phyloP scores from a whole-genome alignment of 2,329 filamentous ascomycete species.

The Herpotrichia juniperi region DNA sequence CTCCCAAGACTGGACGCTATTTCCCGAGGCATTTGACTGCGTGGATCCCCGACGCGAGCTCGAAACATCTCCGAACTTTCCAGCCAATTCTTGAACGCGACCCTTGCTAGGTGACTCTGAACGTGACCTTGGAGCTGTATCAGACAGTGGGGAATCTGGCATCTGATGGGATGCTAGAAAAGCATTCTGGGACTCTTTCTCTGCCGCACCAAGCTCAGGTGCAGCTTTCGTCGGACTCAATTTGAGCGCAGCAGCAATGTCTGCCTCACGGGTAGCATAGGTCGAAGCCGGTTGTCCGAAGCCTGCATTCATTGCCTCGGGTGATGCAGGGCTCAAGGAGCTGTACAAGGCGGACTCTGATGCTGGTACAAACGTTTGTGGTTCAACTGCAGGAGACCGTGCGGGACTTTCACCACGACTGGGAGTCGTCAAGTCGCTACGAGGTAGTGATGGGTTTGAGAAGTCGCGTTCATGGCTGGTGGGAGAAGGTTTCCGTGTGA shows the following conservation, averaged over 20 bases:
- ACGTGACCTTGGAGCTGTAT: slow-evolving; percentile 38
- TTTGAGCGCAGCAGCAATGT: slow-evolving; percentile 39
- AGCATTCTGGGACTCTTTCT: slow-evolving; percentile 39
- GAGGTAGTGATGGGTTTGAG: slow-evolving; percentile 46
- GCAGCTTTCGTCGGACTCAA: slow-evolving; percentile 25
- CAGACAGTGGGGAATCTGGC: slow-evolving; percentile 24
- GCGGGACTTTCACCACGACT: slow-evolving; percentile 66
- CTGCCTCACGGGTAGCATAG: slow-evolving; percentile 44
- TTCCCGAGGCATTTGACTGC: slow-evolving; percentile 49
- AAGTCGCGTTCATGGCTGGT: slow-evolving; percentile 46
- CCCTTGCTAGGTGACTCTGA: slow-evolving; percentile 56
- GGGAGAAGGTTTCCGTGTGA: slow-evolving; percentile 44
- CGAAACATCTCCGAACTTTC: slow-evolving; percentile 55
- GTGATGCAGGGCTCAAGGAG: slow-evolving; percentile 43
- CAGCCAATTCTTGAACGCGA: slow-evolving; percentile 58
- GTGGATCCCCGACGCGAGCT: slow-evolving; percentile 54
- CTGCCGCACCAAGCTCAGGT: slow-evolving; percentile 32
- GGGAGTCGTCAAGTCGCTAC: slow-evolving; percentile 64
- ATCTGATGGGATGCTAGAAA: slow-evolving; percentile 43
- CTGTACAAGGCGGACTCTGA: slow-evolving; percentile 56
- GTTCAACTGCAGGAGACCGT: slow-evolving; percentile 61
- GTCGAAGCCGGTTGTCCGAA: slow-evolving; percentile 27
- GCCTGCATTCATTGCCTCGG: slow-evolving; percentile 32
- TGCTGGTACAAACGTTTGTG: slow-evolving; percentile 51
- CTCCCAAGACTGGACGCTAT: slow-evolving; percentile 48